phyloP scores from a whole-genome alignment of 192 early-diverging fungal genomes.

The Phlyctochytrium arcticum region DNA sequence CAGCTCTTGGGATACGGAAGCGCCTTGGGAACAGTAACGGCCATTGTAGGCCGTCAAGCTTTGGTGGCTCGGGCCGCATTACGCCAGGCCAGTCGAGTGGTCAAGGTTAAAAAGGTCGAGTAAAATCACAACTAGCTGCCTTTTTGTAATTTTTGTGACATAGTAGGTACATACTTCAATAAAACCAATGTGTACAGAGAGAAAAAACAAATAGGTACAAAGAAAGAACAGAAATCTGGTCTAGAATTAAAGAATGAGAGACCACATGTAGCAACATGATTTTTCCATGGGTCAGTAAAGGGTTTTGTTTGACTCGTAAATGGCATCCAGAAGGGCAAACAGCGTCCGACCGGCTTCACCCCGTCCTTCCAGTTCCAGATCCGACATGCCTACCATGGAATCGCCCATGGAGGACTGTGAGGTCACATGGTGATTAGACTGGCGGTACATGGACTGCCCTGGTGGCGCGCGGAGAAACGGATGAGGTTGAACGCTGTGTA shows the following conservation, averaged over 20 bases:
- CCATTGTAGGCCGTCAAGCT: conserved; percentile 37
- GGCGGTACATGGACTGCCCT: too few species aligned
- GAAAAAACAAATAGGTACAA: too few species aligned
- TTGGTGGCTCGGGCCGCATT: conserved; percentile 29
- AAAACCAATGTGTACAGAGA: too few species aligned
- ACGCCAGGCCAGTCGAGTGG: background rate
- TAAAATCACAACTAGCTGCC: background rate
- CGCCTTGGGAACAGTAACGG: conserved; percentile 26
- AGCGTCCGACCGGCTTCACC: conserved; percentile 27
- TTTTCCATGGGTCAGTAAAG: background rate
- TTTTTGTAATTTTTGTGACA: too few species aligned
- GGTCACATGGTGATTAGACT: too few species aligned
- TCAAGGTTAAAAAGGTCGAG: background rate
- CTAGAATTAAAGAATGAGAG: too few species aligned
- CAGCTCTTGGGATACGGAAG: conserved; percentile 43
- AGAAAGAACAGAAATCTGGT: too few species aligned
- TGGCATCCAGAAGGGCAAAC: conserved; percentile 42
- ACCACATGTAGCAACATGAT: background rate
- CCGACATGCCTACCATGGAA: conserved; percentile 21
- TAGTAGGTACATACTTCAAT: too few species aligned
- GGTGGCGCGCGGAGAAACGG: background rate
- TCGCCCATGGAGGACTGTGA: background rate
- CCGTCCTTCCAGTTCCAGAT: conserved; percentile 6
- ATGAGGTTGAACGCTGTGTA: background rate
- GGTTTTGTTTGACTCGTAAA: conserved; percentile 28